Conservation (phyloP, 1,284 basidiomycete species). For the Heterobasidion annosum region DNA sequence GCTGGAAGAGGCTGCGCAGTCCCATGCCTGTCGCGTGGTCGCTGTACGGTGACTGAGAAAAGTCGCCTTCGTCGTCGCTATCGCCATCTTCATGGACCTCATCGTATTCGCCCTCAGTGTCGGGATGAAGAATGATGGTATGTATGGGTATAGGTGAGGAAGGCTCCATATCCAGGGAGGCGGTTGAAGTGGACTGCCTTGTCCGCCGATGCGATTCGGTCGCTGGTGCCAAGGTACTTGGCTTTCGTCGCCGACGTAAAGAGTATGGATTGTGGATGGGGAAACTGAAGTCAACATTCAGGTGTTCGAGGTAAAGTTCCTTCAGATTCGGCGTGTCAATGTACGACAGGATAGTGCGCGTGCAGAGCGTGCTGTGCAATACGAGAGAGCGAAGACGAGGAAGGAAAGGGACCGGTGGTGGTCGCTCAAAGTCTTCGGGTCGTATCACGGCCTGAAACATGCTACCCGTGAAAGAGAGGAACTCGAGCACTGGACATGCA, state of each 20-base stretch:
- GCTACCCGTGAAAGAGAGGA: conserved; percentile 45
- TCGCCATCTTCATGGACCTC: conserved; percentile 41
- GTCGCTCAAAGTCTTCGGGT: conserved; percentile 11
- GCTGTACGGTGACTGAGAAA: conserved; percentile 64
- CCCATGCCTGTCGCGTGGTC: conserved; percentile 74
- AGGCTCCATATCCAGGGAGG: neutral
- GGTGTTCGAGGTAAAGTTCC: conserved; percentile 51
- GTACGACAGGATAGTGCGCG: conserved; percentile 53
- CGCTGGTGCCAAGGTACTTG: neutral
- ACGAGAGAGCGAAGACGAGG: conserved; percentile 45
- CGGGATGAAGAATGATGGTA: neutral
- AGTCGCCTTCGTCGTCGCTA: conserved; percentile 67
- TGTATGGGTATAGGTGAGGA: neutral
- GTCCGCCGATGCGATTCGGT: neutral
- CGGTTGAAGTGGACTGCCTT: neutral
- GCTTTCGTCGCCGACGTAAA: neutral
- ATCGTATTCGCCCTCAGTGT: neutral
- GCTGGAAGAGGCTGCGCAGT: conserved; percentile 49
- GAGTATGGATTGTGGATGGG: conserved; percentile 13
- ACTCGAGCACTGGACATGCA: conserved; percentile 48
- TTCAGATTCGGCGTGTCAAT: conserved; percentile 46
- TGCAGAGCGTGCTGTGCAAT: conserved; percentile 48
- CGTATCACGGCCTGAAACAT: conserved; percentile 36
- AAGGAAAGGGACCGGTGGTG: conserved; percentile 36
- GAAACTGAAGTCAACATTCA: conserved; percentile 54